Evolutionary conservation across 495 filamentous ascomycete genomes (phyloP), one percentile per base, ranked within the genome.

Genomic region (Aspergillus homomorphus): DNA sequence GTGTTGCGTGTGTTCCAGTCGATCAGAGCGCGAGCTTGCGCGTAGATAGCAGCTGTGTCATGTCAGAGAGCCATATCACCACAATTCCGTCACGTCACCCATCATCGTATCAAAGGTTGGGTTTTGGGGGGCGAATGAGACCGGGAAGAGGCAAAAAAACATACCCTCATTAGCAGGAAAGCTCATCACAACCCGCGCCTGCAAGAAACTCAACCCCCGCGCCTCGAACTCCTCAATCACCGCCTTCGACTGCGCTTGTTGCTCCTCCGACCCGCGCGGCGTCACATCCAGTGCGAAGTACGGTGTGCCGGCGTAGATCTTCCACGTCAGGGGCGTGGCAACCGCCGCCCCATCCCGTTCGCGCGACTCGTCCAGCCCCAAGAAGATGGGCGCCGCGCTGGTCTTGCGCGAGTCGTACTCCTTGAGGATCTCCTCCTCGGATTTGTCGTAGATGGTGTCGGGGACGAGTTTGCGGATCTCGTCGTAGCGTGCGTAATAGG

Each of bases 1-100:
- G 85, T 90, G 67, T 96, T 97, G 46, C 93, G 88, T 50, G 78
- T 82, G 73, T 98, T 98, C 94, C 94, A 98, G 75, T 98, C 94
- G 26, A 93, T 69, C 41, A 96, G 73, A n/a, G 89, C 86, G 62
- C 93, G 88, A 3, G 91, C 89, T 67, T 94, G 88, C n/a, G 90
- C 95, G 67, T 90, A 92, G 45, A 95, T 90, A 55, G 92, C 92
- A 57, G 91, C 93, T 92, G 59, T 6, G 15, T 54, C n/a, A n/a
- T n/a, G n/a, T n/a, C n/a, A n/a, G n/a, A n/a, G n/a, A n/a, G n/a
- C n/a, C n/a, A n/a, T n/a, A n/a, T n/a, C n/a, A n/a, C n/a, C n/a
- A n/a, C n/a, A n/a, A n/a, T n/a, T n/a, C n/a, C n/a, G n/a, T n/a
- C n/a, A n/a, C n/a, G n/a, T n/a, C n/a, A n/a, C n/a, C n/a, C n/a